A percentile compares a stretch with the other conserved stretches of the same genome.
phyloP scores from a whole-genome alignment of 1,139 yeast species.

The Meyerozyma elateridarum region DNA sequence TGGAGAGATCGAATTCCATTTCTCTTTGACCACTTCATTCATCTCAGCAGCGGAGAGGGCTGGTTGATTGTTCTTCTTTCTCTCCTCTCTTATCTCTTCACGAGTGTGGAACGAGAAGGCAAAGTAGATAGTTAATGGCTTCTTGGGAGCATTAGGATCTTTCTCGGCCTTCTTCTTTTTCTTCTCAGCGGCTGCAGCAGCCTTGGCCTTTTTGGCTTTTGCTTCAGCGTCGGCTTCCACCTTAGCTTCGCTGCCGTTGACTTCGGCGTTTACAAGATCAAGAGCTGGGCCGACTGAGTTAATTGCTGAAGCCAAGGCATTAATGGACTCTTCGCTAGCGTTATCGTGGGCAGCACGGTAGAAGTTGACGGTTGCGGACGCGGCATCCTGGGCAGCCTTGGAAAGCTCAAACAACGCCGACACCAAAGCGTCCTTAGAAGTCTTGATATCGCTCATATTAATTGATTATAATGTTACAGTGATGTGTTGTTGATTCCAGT shows the following conservation, averaged over 20 bases:
- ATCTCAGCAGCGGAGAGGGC: slow-evolving; percentile 70
- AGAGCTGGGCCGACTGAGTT: slow-evolving; percentile 16
- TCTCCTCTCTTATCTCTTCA: slow-evolving; percentile 59
- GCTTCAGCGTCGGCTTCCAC: background rate
- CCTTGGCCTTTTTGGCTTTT: slow-evolving; percentile 1
- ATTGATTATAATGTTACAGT: background rate
- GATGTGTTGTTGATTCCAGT: too few species aligned
- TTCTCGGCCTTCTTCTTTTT: slow-evolving; percentile 45
- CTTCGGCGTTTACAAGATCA: slow-evolving; percentile 1
- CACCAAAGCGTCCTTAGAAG: slow-evolving; percentile 53
- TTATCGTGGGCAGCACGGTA: slow-evolving; percentile 49
- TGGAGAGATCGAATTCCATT: slow-evolving; percentile 69
- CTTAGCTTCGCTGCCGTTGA: background rate
- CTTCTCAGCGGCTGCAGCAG: slow-evolving; percentile 20
- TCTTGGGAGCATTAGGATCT: slow-evolving; percentile 61
- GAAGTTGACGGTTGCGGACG: slow-evolving; percentile 70
- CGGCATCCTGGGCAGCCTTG: slow-evolving; percentile 77
- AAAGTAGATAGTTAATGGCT: slow-evolving; percentile 75
- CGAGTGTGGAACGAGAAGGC: slow-evolving; percentile 67
- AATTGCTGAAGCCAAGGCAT: slow-evolving; percentile 29
- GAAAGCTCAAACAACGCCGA: slow-evolving; percentile 76
- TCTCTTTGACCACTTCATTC: slow-evolving; percentile 70
- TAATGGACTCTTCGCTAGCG: slow-evolving; percentile 27
- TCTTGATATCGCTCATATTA: slow-evolving; percentile 32
- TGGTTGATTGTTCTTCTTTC: slow-evolving; percentile 53